Evolutionary conservation across 768 basidiomycete species (phyloP), one percentile per base, ranked within the genome.

Genomic region (Chiua virens): DNA sequence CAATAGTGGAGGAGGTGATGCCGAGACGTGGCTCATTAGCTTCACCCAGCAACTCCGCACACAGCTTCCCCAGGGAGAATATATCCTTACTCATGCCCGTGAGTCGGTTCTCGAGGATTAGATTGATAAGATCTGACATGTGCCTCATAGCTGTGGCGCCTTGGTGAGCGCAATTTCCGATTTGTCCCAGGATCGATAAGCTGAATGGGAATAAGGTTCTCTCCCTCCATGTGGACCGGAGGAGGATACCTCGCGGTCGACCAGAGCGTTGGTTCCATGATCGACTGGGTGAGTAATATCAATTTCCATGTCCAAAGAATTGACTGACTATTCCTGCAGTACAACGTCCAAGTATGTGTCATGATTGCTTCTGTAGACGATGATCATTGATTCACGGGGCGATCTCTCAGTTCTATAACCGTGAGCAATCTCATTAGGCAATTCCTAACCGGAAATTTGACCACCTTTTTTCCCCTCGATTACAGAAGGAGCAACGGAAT

Each of bases 401-500:
- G 7, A n/a, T 44, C n/a, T 18, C 2, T 5, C 8, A 69, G 67
- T 67, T 59, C 22, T 70, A 68, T 27, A 68, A 68, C n/a, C 62
- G 68, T 68, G 9, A 42, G 66, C 34, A 8, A 13, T 40, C 25
- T 2, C 7, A 3, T 14, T 20, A 3, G 6, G 18, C 0, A 11
- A 38, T 32, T 14, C 6, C 1, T 8, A 27, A 40, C 0, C 7
- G 27, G 36, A 35, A 17, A 15, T 39, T 1, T 36, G 57, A 18
- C 53, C 2, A n/a, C 20, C 4, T 27, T 14, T 17, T 5, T 30
- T 14, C n/a, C 15, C 4, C 22, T 27, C 37, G 30, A 14, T 18
- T 18, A 36, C 63, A 86, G 85, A 86, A 75, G 85, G 83, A 37
- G 57, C 71, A 18, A 69, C 68, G 14, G 86, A 86, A 59, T 88